A percentile compares a stretch with the other conserved stretches of the same genome.
Evolutionary conservation across 768 basidiomycete genomes (phyloP).

Genomic region (Leucocoprinus leucothites): DNA sequence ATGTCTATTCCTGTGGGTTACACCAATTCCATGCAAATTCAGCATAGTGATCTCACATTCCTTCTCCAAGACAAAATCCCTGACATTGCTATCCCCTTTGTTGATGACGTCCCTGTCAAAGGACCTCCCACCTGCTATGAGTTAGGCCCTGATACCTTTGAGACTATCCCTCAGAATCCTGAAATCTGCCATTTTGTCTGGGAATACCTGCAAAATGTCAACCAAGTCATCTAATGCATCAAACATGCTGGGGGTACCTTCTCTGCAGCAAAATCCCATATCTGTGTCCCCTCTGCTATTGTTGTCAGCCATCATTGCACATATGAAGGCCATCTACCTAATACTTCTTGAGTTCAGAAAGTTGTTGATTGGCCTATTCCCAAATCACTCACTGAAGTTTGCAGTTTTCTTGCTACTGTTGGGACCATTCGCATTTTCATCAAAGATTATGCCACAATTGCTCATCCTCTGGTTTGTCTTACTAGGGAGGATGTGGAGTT

Average conservation of each 20-base stretch:
- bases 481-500: constrained; percentile 23
- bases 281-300: constrained; percentile 16
- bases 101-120: constrained; percentile 26
- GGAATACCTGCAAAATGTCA: too few relatives aligned
- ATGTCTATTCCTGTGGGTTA: too few relatives aligned
- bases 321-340: constrained; percentile 25
- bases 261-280: constrained; percentile 18
- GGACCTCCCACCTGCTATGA: too few relatives aligned
- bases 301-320: constrained; percentile 36
- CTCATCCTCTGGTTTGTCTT: constrained; percentile 19
- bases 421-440: too few relatives aligned
- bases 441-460: constrained; percentile 7
- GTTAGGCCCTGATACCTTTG: too few relatives aligned
- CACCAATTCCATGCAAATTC: constrained; percentile 23
- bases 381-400: too few relatives aligned
- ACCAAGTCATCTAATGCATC: too few relatives aligned
- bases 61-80: constrained; percentile 28
- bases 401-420: too few relatives aligned
- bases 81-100: constrained; percentile 18
- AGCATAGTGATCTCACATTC: constrained; percentile 28
- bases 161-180: too few relatives aligned
- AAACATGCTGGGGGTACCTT: too few relatives aligned
- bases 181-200: too few relatives aligned
- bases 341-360: constrained; percentile 18
- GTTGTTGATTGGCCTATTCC: too few relatives aligned